A percentile compares a stretch with the other conserved stretches of the same genome.
Evolutionary conservation across 257 asterid species (phyloP).

Genomic region (Salvia rosmarinus): DNA sequence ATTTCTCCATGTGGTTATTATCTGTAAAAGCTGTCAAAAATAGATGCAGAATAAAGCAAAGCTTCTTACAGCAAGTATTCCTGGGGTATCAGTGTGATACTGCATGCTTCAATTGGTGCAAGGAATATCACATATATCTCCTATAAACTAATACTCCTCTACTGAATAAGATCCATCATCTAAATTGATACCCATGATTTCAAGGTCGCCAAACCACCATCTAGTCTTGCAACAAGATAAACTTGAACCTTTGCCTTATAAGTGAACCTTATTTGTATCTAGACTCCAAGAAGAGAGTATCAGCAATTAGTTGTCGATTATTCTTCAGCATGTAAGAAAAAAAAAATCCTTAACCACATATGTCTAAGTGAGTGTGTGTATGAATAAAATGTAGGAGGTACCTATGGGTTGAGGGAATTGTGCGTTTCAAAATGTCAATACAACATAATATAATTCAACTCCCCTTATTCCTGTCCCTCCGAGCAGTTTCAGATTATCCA

Average conservation of each 20-base stretch:
- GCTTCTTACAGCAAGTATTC: no score
- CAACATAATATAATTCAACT: background rate
- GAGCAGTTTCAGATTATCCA: constrained; percentile 20
- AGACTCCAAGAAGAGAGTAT: no score
- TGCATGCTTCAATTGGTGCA: background rate
- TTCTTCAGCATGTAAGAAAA: no score
- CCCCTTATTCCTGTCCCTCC: background rate
- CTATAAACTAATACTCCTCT: background rate
- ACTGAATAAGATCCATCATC: background rate
- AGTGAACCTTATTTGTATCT: no score
- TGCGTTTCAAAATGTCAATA: background rate
- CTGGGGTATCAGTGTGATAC: background rate
- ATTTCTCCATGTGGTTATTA: background rate
- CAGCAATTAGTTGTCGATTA: no score
- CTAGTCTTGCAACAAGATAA: background rate
- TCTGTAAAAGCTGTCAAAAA: background rate
- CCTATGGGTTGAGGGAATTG: background rate
- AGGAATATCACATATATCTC: background rate
- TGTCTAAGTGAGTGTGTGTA: no score
- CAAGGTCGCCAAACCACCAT: background rate
- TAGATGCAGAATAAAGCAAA: background rate
- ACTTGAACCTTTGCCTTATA: background rate
- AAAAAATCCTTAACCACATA: no score
- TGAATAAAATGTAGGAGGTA: no score
- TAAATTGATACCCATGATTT: background rate